Conservation (phyloP, 2,329 filamentous ascomycete species). For the Blastomyces gilchristii region DNA sequence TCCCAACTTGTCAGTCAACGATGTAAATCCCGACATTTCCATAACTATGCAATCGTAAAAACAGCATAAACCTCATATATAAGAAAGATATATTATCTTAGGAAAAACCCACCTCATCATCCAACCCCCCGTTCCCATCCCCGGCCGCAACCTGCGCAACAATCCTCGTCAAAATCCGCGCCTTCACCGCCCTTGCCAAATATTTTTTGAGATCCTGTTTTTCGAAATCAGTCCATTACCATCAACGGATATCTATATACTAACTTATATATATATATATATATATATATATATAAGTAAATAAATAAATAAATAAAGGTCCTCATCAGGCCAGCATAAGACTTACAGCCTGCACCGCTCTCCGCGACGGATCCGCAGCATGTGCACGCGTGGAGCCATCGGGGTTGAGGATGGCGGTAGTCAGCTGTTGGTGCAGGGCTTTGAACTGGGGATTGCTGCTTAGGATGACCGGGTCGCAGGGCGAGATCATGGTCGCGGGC, state of each 20-base stretch:
- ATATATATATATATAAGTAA: not conserved
- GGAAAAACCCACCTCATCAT: not conserved
- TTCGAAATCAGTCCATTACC: not conserved
- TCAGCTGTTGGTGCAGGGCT: slow-evolving; percentile 32
- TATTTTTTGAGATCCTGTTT: slow-evolving; percentile 28
- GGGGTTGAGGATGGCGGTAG: slow-evolving; percentile 27
- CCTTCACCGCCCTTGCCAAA: slow-evolving; percentile 26
- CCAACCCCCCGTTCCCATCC: slow-evolving; percentile 18
- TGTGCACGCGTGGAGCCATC: slow-evolving; percentile 33
- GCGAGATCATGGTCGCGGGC: slow-evolving; percentile 31
- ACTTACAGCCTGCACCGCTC: slow-evolving; percentile 27
- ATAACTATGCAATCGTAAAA: not conserved
- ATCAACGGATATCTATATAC: not conserved
- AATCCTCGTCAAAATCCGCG: slow-evolving; percentile 25
- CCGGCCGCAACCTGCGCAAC: slow-evolving; percentile 27
- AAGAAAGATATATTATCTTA: not conserved
- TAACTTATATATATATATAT: not conserved
- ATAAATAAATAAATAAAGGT: not conserved
- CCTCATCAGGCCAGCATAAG: not conserved
- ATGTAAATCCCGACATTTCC: not conserved
- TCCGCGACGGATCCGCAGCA: slow-evolving; percentile 23
- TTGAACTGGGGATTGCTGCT: slow-evolving; percentile 35
- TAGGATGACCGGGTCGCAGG: slow-evolving; percentile 31
- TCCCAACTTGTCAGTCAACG: not conserved
- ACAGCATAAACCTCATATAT: not conserved